Percentiles rank a stretch among this genome's conserved stretches.
phyloP scores from a whole-genome alignment of 768 basidiomycete genomes.

The Naematelia aurantialba region DNA sequence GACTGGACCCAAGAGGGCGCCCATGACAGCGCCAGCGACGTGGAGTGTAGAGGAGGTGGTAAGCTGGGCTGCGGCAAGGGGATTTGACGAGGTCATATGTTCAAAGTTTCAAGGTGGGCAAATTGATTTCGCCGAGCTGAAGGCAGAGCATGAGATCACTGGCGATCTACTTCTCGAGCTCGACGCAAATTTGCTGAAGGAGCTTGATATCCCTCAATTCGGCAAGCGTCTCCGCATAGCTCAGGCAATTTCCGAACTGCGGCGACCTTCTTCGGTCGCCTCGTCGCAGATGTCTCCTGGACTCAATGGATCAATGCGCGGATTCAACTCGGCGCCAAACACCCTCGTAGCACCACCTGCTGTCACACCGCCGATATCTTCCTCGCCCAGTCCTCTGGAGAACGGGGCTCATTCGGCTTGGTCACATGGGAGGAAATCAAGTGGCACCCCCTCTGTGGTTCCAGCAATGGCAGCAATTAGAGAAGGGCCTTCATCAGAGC shows the following conservation, averaged over 20 bases:
- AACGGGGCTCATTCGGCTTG: slow-evolving; percentile 21
- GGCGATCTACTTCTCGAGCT: slow-evolving; percentile 95
- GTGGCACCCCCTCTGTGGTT: slow-evolving; percentile 10
- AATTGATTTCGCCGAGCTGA: slow-evolving; percentile 13
- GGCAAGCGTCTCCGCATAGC: slow-evolving; percentile 91
- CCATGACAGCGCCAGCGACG: slow-evolving; percentile 51
- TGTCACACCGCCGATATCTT: slow-evolving; percentile 21
- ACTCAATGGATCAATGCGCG: slow-evolving; percentile 11
- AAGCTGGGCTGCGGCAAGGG: slow-evolving; percentile 77
- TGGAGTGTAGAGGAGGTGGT: slow-evolving; percentile 89
- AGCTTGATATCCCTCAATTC: slow-evolving; percentile 89
- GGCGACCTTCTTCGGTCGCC: slow-evolving; percentile 60
- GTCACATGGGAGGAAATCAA: slow-evolving; percentile 28
- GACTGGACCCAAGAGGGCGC: slow-evolving; percentile 3
- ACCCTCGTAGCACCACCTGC: slow-evolving; percentile 23
- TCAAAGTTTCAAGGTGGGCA: slow-evolving; percentile 77
- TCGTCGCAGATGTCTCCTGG: slow-evolving; percentile 51
- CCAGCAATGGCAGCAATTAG: slow-evolving; percentile 34
- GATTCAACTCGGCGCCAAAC: slow-evolving; percentile 33
- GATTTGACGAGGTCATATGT: slow-evolving; percentile 77
- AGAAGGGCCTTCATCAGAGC: slow-evolving; percentile 18
- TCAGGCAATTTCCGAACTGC: slow-evolving; percentile 84
- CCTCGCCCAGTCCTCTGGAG: slow-evolving; percentile 20
- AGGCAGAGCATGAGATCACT: slow-evolving; percentile 91
- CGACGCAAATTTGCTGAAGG: slow-evolving; percentile 86